These are phyloP conservation scores for Melastoma malabathricum DNA, from an alignment of 345 rosid genomes.

Conservation along the genomic window DNA sequence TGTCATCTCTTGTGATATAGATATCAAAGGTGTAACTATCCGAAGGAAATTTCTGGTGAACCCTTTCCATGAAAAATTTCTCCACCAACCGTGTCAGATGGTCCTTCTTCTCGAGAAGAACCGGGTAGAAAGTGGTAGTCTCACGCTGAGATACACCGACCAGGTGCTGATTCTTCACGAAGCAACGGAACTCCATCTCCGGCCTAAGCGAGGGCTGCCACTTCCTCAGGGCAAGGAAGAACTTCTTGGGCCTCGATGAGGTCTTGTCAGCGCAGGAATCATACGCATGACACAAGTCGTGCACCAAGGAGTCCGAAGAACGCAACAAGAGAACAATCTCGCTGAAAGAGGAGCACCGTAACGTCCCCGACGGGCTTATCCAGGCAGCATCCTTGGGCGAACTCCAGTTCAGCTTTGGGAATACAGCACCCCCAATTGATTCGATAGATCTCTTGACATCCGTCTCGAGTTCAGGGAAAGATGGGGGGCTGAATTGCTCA, in stretches of 20 bases:
- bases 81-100: conserved; percentile 21
- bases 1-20: conserved; percentile 35
- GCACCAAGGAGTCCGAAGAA: conserved; percentile 61
- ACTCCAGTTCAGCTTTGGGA: conserved; percentile 88
- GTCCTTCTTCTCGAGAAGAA: conserved; percentile 30
- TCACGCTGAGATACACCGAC: conserved; percentile 69
- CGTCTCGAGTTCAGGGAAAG: conserved; percentile 60
- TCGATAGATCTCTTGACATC: conserved; percentile 49
- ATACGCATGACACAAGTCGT: conserved; percentile 67
- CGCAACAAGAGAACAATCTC: conserved; percentile 43
- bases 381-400: conserved; percentile 88
- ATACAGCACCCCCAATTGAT: conserved; percentile 50
- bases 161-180: conserved; percentile 33
- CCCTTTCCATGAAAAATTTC: conserved; percentile 30
- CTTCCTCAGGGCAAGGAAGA: conserved; percentile 70
- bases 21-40: conserved; percentile 59
- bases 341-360: conserved; percentile 47
- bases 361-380: conserved; percentile 61
- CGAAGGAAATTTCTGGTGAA: conserved; percentile 37
- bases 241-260: conserved; percentile 40
- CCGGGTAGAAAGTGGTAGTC: conserved; percentile 57
- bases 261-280: conserved; percentile 47
- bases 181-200: conserved; percentile 79
- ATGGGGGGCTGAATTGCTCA: conserved; percentile 19
- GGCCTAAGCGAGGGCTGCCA: conserved; percentile 57